Base-by-base conservation (phyloP, 495 filamentous ascomycete genomes). In the Pseudoneurospora amorphoporcata region DNA sequence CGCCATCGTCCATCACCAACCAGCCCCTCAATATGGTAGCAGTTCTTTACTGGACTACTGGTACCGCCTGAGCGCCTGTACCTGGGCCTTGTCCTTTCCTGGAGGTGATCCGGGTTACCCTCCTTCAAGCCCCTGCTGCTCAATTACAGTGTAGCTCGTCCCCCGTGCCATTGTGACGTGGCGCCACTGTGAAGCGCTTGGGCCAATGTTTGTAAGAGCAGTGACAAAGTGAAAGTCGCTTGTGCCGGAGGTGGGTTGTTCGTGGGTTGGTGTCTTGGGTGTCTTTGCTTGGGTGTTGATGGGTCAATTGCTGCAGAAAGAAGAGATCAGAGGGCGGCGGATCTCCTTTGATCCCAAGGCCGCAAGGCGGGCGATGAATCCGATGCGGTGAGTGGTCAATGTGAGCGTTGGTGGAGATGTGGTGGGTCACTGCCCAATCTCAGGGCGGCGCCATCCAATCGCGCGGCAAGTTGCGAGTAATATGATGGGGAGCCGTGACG, bases 81-180 rank as follows among this genome's bases (percentile, higher is more conserved):
- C 53, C 53, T 65, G 53, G 14, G 53, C 53, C 53, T 65, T 65
- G 29, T 65, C 29, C 29, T 12, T 65, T 65, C 32, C 14, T 61
- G 29, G 12, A 61, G 23, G 10, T 61, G 53, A 61, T 61, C 23
- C 0, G 53, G 29, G 53, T 35, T 61, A 23, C 53, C 23, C 12
- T 61, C 53, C 12, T 61, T 35, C 23, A 7, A 32, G 12, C 12
- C 47, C 47, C 47, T 29, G 47, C 19, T 10, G 47, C 47, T 58
- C 19, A 58, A 6, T 58, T 58, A 35, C 29, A 61, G 53, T 61
- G 53, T 35, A 32, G 39, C 47, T 73, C 72, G 74, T 76, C 80
- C 77, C 79, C 82, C 80, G 82, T 81, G 78, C 77, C 75, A 72
- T 81, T 80, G 82, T 83, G 82, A 86, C 85, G 85, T 87, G 85